Conservation (phyloP, 2,329 filamentous ascomycete species). For the Purpureocillium lavendulum region DNA sequence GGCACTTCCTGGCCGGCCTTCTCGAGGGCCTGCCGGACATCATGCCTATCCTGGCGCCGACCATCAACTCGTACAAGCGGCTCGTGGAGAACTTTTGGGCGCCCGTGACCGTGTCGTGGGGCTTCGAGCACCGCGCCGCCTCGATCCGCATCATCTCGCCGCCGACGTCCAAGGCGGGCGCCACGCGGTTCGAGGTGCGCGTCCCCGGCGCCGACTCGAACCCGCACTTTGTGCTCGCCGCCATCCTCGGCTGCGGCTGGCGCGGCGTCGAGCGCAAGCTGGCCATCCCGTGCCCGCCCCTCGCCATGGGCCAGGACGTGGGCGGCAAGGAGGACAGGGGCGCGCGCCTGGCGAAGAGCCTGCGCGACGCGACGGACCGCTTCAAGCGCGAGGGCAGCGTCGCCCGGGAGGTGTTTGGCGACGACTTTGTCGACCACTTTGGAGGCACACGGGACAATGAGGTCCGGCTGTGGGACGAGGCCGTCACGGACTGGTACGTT, state of each 20-base stretch:
- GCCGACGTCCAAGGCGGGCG: slow-evolving; percentile 73
- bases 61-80: slow-evolving; percentile 95
- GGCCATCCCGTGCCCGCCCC: slow-evolving; percentile 69
- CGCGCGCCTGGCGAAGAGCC: slow-evolving; percentile 68
- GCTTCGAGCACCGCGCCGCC: slow-evolving; percentile 86
- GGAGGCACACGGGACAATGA: slow-evolving; percentile 90
- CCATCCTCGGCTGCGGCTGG: slow-evolving; percentile 83
- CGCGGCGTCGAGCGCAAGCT: slow-evolving; percentile 89
- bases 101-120: slow-evolving; percentile 95
- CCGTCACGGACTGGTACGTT: slow-evolving; percentile 84
- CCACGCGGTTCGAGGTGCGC: slow-evolving; percentile 86
- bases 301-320: slow-evolving; percentile 78
- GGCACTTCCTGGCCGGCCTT: slow-evolving; percentile 87
- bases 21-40: slow-evolving; percentile 84
- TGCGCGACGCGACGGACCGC: slow-evolving; percentile 74
- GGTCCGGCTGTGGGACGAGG: slow-evolving; percentile 84
- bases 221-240: slow-evolving; percentile 76
- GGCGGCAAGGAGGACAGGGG: slow-evolving; percentile 65
- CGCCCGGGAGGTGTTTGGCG: slow-evolving; percentile 87
- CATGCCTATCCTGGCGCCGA: slow-evolving; percentile 92
- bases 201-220: slow-evolving; percentile 94
- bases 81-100: slow-evolving; percentile 99
- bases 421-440: slow-evolving; percentile 94
- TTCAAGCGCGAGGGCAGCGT: slow-evolving; percentile 75
- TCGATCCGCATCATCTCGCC: slow-evolving; percentile 85